These are phyloP conservation scores for Biscogniauxia mediterranea DNA, from an alignment of 2,329 filamentous ascomycete species.

Conservation along the genomic window DNA sequence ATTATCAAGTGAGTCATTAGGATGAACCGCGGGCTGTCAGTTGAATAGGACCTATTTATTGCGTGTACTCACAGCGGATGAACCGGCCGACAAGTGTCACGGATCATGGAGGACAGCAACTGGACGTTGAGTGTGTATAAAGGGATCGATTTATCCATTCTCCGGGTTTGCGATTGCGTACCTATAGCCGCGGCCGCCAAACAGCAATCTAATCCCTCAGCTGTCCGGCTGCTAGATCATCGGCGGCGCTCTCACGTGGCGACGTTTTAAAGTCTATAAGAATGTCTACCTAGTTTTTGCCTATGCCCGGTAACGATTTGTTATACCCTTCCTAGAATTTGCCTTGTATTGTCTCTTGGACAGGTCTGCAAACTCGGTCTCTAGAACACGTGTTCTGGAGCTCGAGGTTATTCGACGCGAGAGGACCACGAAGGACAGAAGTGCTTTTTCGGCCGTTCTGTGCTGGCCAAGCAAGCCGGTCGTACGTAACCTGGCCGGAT, in stretches of 20 bases:
- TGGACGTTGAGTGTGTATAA: neutral
- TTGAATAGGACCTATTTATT: neutral
- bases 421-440: neutral
- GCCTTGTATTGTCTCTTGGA: neutral
- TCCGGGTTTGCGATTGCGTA: neutral
- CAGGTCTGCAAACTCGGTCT: neutral
- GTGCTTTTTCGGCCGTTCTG: neutral
- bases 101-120: neutral
- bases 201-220: neutral
- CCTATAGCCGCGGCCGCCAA: neutral
- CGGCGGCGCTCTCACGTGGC: neutral
- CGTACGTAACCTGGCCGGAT: neutral
- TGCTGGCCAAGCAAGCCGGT: neutral
- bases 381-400: neutral
- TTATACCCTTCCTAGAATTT: neutral
- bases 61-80: neutral
- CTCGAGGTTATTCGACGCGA: neutral
- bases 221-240: neutral
- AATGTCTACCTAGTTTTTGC: neutral
- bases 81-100: neutral
- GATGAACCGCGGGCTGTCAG: neutral
- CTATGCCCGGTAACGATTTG: neutral
- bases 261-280: neutral
- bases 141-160: neutral
- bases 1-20: neutral